phyloP scores from a whole-genome alignment of 495 filamentous ascomycete genomes.

The Penicillium robsamsonii region DNA sequence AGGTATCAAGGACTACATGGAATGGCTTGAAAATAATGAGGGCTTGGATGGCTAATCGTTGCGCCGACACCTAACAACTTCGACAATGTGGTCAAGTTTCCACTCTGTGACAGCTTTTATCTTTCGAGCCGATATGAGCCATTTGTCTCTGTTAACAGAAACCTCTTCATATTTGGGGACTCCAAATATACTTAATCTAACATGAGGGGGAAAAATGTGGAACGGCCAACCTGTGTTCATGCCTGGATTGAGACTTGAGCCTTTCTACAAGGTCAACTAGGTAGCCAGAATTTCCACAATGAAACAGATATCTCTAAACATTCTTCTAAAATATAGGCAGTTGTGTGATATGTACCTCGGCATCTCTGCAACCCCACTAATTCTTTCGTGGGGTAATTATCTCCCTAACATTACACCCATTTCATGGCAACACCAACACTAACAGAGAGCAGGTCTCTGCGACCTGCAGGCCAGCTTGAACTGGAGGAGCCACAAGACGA shows the following conservation, averaged over 20 bases:
- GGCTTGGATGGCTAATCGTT: background rate
- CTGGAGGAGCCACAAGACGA: background rate
- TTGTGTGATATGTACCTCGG: background rate
- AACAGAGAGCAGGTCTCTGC: background rate
- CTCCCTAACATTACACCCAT: background rate
- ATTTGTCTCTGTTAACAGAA: background rate
- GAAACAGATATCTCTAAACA: background rate
- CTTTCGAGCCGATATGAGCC: background rate
- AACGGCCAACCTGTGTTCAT: background rate
- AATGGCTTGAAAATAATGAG: conserved; percentile 3
- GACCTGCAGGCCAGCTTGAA: background rate
- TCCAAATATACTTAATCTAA: background rate
- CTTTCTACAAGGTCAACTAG: background rate
- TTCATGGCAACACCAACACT: background rate
- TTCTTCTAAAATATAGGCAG: background rate
- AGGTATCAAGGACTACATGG: conserved; percentile 2
- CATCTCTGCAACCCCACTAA: background rate
- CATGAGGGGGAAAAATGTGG: background rate
- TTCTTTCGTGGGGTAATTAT: background rate
- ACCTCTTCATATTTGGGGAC: background rate
- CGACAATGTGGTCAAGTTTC: background rate
- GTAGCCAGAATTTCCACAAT: background rate
- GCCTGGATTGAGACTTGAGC: background rate
- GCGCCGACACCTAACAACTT: background rate
- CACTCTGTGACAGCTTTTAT: background rate